Evolutionary conservation across 768 basidiomycete genomes (phyloP), one percentile per base, ranked within the genome.

Genomic region (Sistotremastrum suecicum): DNA sequence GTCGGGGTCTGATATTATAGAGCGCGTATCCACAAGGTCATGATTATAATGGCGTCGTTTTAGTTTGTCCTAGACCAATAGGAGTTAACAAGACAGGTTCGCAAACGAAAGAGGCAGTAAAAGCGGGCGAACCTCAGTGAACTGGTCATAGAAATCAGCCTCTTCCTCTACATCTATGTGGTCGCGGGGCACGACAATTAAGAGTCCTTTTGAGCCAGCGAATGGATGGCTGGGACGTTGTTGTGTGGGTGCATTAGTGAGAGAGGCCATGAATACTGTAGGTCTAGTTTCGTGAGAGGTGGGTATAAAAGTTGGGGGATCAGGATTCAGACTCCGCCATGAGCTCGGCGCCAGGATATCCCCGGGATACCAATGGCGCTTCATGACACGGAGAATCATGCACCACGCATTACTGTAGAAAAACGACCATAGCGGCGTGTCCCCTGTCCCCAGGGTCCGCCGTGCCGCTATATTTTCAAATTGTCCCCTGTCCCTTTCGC

Each of bases 81-180:
- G 10, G 12, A 38, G 12, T 10, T 2, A 38, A 38, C 37, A 38
- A 38, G 37, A 38, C 37, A 38, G 37, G 37, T 12, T 38, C 37
- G 37, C 12, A 10, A 38, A 12, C 37, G 12, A 38, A 10, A 10
- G 34, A 43, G 34, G 11, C 6, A 28, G 43, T 11, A 46, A 7
- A 41, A 8, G 41, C 6, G 12, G 39, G 53, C 60, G 50, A 47
- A 74, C 76, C 33, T 70, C 67, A 41, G 69, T 68, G 11, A 81
- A 63, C n/a, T 79, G 70, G 45, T 82, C 80, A 52, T 82, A 83
- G 5, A 83, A 63, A 39, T 66, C 63, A 1, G 76, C 68, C 56
- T 85, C 82, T 52, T 78, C 80, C 55, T 80, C 78, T 28, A 84
- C 59, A 54, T 83, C 75, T 46, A 84, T 83, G 39, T 58, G 60